Base-by-base conservation (phyloP, 164 flowering plant genomes). In the Protea cynaroides region DNA sequence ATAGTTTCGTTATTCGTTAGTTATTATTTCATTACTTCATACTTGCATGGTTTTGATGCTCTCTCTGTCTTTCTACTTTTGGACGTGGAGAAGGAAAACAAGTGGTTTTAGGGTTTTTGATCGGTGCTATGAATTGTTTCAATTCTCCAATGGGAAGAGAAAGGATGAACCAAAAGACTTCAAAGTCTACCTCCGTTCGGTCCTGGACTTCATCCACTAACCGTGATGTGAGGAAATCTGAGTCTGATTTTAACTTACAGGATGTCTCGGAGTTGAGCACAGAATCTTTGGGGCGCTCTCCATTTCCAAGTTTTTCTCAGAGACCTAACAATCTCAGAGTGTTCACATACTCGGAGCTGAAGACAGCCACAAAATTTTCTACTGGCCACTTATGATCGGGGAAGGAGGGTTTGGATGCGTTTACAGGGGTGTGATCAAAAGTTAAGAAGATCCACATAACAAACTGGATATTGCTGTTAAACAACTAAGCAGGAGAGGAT, bases 401-500 rank as follows among this genome's bases (percentile, higher is more conserved):
- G 89, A 84, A 64, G 89, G 89, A 51, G 89, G 89, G 43, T 84
- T 84, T 75, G 89, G 89, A 7, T 72, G 82, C 36, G 89, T 84
- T 1, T 84, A 78, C 62, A 69, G 72, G 71, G 97, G 94, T 52
- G 47, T 72, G n/a, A 80, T 95, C 49, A 86, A 72, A 75, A 76
- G 66, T 61, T 60, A 69, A 23, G 84, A 82, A 25, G 90, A 91
- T 58, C 77, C 92, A 38, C 59, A 76, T 24, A 59, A 40, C 40
- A 92, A 77, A 71, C 34, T 82, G 15, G 86, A 84, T n/a, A 83
- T 89, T 65, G 99, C 97, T 5, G 82, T 95, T 4, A 95, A 95
- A 70, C 93, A 88, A 65, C 82, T 95, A 50, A 84, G 94, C 38
- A 80, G 66, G 76, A 82, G 84, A 74, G 97, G 97, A 50, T 53